Evolutionary conservation across 768 basidiomycete species (phyloP), one percentile per base, ranked within the genome.

Genomic region (Xanthoconium purpureum): DNA sequence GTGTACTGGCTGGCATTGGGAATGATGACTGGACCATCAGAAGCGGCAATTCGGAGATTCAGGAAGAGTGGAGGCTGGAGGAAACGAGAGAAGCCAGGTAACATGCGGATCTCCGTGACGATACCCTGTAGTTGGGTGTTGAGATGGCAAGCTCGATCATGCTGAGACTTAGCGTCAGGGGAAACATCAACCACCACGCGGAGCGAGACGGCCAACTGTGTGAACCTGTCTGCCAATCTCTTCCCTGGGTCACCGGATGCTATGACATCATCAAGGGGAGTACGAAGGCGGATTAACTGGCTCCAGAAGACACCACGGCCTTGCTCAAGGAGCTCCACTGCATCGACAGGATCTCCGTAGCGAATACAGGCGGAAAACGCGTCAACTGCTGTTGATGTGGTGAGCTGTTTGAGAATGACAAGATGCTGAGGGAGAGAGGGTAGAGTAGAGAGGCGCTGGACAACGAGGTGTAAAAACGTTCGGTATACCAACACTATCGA

Each of bases 1-100:
- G 66, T 48, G 14, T 52, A 57, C 17, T 47, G 39, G 52, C 66
- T 63, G 11, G 68, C 57, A 49, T 75, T 77, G 24, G 75, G 57
- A 14, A 77, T 54, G 20, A 74, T 65, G n/a, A 74, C 61, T 0
- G 71, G 71, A 5, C 73, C 73, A 7, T 38, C 54, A 0, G 48
- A 18, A 11, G 71, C 66, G 15, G 62, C 63, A 1, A 30, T 30
- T 14, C 52, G 63, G 8, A 70, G 54, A 18, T 61, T 49, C 0
- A 60, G 51, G 20, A 61, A 60, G 15, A 58, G 48, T 10, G 51
- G 52, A 2, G 70, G 68, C 11, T 49, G 54, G 15, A 75, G 65
- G 50, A 73, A 74, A 8, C 60, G 52, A 24, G 64, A 60, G 53
- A 73, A 68, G 2, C 65, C 61, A 39, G 52, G 50, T 9, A 64